Evolutionary conservation across 805 yeast species (phyloP).

Genomic region (Myxozyma sirexii): DNA sequence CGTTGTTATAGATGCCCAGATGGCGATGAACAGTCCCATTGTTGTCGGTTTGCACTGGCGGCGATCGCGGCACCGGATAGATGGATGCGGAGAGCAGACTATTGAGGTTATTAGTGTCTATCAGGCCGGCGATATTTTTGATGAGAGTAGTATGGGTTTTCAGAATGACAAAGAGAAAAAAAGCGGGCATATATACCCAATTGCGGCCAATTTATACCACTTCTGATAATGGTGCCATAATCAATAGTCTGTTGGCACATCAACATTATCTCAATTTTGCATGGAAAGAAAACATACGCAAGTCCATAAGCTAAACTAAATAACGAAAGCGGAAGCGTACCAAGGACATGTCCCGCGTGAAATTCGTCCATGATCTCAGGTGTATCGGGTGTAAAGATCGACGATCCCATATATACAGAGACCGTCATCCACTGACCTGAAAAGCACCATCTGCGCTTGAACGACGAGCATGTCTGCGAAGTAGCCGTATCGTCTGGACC

Average conservation of each 20-base stretch:
- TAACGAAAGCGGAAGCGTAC: slow-evolving; percentile 55
- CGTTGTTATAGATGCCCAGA: slow-evolving; percentile 56
- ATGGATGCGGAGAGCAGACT: slow-evolving; percentile 58
- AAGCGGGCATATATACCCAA: slow-evolving; percentile 51
- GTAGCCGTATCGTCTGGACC: too few species aligned
- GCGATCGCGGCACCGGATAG: slow-evolving; percentile 50
- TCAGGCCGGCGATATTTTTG: slow-evolving; percentile 53
- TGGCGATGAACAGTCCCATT: slow-evolving; percentile 27
- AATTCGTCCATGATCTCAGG: slow-evolving; percentile 50
- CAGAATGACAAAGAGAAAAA: slow-evolving; percentile 52
- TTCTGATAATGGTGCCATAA: slow-evolving; percentile 63
- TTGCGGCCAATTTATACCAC: slow-evolving; percentile 57
- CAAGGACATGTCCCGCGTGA: slow-evolving; percentile 49
- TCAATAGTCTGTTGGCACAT: slow-evolving; percentile 60
- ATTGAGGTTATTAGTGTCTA: slow-evolving; percentile 57
- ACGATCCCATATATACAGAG: slow-evolving; percentile 59
- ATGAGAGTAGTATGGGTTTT: slow-evolving; percentile 60
- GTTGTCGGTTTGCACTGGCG: slow-evolving; percentile 4
- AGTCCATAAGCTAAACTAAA: slow-evolving; percentile 64
- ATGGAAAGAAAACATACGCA: slow-evolving; percentile 1
- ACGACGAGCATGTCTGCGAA: too few species aligned
- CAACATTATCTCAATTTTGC: not conserved
- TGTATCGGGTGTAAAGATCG: slow-evolving; percentile 58
- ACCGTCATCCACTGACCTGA: too few species aligned
- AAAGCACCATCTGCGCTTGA: too few species aligned